Percentiles rank a stretch among this genome's conserved stretches.
phyloP scores from a whole-genome alignment of 305 asterid species.

The Plantago coronopus region DNA sequence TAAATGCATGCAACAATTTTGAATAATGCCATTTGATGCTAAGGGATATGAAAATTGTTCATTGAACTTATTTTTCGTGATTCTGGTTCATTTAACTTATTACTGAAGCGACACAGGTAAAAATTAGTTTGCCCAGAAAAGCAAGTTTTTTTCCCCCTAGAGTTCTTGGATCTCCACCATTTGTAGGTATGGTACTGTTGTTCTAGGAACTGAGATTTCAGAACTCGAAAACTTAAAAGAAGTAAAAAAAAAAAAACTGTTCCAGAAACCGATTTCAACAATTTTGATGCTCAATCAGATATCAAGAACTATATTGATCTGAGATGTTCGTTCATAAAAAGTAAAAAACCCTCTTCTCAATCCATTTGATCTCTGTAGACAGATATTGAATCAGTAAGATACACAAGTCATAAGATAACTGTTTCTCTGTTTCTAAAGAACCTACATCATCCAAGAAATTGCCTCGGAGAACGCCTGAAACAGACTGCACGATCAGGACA shows the following conservation, averaged over 20 bases:
- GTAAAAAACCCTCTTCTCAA: background rate
- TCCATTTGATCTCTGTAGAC: background rate
- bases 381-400: background rate
- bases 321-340: background rate
- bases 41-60: conserved; percentile 1
- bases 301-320: background rate
- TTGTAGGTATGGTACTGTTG: too few species aligned
- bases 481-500: background rate
- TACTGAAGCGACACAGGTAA: background rate
- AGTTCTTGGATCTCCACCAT: too few species aligned
- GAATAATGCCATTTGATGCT: background rate
- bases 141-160: too few species aligned
- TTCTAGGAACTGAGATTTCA: background rate
- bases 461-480: background rate
- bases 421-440: background rate
- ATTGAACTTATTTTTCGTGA: conserved; percentile 7
- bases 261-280: conserved; percentile 1
- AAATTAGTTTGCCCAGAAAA: too few species aligned
- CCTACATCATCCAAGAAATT: background rate
- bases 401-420: too few species aligned
- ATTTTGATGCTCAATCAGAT: background rate
- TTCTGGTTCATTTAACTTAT: conserved; percentile 6
- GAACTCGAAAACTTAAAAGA: background rate
- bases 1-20: conserved; percentile 3
- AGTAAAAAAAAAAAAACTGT: background rate